These are phyloP conservation scores for Pseudogymnoascus sp. DNA, from an alignment of 2,329 filamentous ascomycete genomes.

Conservation along the genomic window DNA sequence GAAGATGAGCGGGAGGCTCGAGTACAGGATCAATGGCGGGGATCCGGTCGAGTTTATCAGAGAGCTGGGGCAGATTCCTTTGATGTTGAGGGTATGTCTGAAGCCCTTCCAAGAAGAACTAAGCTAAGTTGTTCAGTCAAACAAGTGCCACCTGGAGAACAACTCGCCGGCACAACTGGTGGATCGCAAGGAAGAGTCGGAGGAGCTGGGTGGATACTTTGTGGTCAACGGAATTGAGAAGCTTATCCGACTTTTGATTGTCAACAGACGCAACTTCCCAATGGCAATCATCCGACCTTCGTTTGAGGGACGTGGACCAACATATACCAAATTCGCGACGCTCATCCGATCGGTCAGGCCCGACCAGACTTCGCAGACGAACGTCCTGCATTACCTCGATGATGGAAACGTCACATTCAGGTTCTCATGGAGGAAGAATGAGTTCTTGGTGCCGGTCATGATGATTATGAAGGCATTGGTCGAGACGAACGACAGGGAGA, in stretches of 20 bases:
- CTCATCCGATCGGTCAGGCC: conserved; percentile 86
- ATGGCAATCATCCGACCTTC: conserved; percentile 89
- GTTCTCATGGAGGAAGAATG: conserved; percentile 96
- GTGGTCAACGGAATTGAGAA: conserved; percentile 97
- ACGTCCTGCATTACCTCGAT: conserved; percentile 88
- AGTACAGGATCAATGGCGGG: conserved; percentile 80
- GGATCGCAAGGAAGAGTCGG: conserved; percentile 83
- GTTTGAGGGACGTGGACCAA: conserved; percentile 76
- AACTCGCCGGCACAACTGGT: conserved; percentile 78
- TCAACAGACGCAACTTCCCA: conserved; percentile 87
- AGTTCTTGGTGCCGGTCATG: conserved; percentile 90
- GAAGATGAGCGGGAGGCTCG: conserved; percentile 71
- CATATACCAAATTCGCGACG: conserved; percentile 85
- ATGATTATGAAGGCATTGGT: conserved; percentile 94
- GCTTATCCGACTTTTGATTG: conserved; percentile 82
- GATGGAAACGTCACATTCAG: conserved; percentile 96
- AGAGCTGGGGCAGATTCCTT: conserved; percentile 80
- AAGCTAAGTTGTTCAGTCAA: conserved; percentile 51
- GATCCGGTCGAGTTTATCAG: conserved; percentile 74
- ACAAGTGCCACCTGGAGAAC: conserved; percentile 81
- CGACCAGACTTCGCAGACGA: conserved; percentile 97
- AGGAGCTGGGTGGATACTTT: conserved; percentile 95
- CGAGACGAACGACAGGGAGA: conserved; percentile 93
- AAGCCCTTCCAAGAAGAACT: conserved; percentile 10
- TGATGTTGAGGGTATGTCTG: conserved; percentile 73